These are phyloP conservation scores for Ustilago nuda DNA, from an alignment of 1,284 basidiomycete genomes.

Conservation along the genomic window DNA sequence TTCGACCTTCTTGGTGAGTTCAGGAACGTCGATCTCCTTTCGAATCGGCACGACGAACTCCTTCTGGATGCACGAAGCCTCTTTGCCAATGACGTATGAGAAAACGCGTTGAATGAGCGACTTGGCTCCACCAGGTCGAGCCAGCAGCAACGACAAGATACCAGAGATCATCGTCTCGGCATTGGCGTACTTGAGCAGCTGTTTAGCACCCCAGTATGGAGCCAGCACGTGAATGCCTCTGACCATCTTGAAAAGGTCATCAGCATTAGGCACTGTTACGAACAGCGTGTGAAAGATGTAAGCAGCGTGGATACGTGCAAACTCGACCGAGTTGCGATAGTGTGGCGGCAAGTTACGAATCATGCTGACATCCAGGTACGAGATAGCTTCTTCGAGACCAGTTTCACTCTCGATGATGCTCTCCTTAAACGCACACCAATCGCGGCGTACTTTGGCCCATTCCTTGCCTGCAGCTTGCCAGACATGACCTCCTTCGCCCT, in stretches of 20 bases:
- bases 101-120: constrained; percentile 67
- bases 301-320: constrained; percentile 62
- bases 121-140: constrained; percentile 65
- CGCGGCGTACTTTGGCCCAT: constrained; percentile 47
- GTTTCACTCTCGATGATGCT: constrained; percentile 66
- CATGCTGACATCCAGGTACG: constrained; percentile 59
- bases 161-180: constrained; percentile 66
- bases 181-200: constrained; percentile 65
- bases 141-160: constrained; percentile 64
- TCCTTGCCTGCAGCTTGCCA: constrained; percentile 64
- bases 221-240: constrained; percentile 64
- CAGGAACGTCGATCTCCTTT: constrained; percentile 60
- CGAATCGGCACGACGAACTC: constrained; percentile 62
- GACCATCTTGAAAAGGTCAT: constrained; percentile 63
- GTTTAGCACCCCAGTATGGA: constrained; percentile 68
- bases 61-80: constrained; percentile 59
- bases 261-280: constrained; percentile 61
- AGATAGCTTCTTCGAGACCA: constrained; percentile 61
- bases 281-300: constrained; percentile 64
- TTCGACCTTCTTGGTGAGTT: constrained; percentile 62
- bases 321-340: constrained; percentile 65
- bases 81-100: constrained; percentile 59
- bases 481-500: constrained; percentile 47
- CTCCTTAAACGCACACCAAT: constrained; percentile 65
- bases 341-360: constrained; percentile 62